Conservation (phyloP, 192 early-diverging fungal genomes). For the Funneliformis mosseae region DNA sequence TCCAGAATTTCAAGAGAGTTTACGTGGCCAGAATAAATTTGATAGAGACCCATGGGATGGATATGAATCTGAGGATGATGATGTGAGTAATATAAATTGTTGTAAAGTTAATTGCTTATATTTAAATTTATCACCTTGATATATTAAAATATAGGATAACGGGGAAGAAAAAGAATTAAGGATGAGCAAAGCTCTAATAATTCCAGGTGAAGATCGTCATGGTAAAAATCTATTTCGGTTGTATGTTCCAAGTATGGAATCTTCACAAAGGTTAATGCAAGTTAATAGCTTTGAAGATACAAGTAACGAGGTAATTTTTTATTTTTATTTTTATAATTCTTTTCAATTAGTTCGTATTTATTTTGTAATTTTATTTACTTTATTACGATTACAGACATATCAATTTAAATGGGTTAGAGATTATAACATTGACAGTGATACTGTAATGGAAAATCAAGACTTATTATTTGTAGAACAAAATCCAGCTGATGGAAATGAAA, state of each 20-base stretch:
- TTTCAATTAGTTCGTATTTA: neutral
- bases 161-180: neutral
- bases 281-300: neutral
- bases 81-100: neutral
- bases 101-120: neutral
- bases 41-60: slow-evolving; percentile 28
- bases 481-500: neutral
- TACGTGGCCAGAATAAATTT: neutral
- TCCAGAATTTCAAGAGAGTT: slow-evolving; percentile 6
- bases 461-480: slow-evolving; percentile 22
- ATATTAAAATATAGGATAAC: neutral
- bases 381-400: neutral
- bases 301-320: neutral
- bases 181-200: slow-evolving; percentile 1
- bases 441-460: neutral
- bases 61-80: slow-evolving; percentile 2
- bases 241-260: slow-evolving; percentile 9
- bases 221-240: slow-evolving; percentile 5
- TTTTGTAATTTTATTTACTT: neutral
- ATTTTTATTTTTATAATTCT: neutral
- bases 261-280: neutral
- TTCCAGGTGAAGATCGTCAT: neutral
- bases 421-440: slow-evolving; percentile 7
- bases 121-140: neutral
- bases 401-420: slow-evolving; percentile 19